These are phyloP conservation scores for Casaregolazyma lundiana DNA, from an alignment of 1,139 yeast species.

Conservation along the genomic window DNA sequence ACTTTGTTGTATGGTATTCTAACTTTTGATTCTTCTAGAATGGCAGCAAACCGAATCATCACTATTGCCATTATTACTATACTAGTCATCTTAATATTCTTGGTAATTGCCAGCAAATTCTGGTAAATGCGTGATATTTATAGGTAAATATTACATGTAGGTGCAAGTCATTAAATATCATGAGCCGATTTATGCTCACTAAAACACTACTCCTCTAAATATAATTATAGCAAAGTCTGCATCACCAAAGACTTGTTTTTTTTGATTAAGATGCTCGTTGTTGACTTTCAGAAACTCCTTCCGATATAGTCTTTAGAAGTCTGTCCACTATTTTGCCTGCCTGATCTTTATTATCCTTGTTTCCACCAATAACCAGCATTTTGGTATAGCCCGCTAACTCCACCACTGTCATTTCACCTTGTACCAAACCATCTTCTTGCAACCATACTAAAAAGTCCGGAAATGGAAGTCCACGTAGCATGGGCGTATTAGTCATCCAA, in stretches of 20 bases:
- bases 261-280: not conserved
- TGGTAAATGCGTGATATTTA: constrained; percentile 38
- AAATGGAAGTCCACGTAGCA: constrained; percentile 27
- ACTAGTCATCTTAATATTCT: constrained; percentile 70
- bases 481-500: constrained; percentile 25
- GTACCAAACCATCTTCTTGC: constrained; percentile 20
- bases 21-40: constrained; percentile 34
- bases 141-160: not conserved
- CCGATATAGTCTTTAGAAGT: constrained; percentile 15
- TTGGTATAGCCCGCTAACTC: constrained; percentile 24
- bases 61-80: constrained; percentile 95
- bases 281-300: not conserved
- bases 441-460: constrained; percentile 27
- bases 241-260: not conserved
- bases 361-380: constrained; percentile 25
- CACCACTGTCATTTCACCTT: constrained; percentile 24
- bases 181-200: not conserved
- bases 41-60: constrained; percentile 91
- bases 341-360: constrained; percentile 15
- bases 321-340: constrained; percentile 23
- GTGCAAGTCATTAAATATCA: constrained; percentile 1
- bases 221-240: not conserved
- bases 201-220: not conserved
- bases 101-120: constrained; percentile 85
- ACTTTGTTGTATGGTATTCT: constrained; percentile 1